Evolutionary conservation across 306 rosid genomes (phyloP).

Genomic region (Medicago lupulina): DNA sequence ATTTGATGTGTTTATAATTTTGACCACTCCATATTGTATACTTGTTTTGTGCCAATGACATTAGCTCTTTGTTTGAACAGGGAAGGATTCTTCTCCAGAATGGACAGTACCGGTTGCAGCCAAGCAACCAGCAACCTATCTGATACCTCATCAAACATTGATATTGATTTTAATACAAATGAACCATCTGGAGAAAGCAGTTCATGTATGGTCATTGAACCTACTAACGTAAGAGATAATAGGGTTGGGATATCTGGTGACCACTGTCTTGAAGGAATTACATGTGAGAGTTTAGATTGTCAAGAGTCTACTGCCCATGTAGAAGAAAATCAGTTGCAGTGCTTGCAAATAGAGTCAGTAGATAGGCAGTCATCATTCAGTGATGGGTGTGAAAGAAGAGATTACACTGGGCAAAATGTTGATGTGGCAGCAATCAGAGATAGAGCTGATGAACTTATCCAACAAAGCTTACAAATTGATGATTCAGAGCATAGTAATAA

Average conservation of each 20-base stretch:
- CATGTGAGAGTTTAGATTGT: constrained; percentile 45
- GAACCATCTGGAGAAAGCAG: constrained; percentile 53
- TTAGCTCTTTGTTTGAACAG: constrained; percentile 54
- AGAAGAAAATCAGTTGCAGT: constrained; percentile 52
- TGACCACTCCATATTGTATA: neutral
- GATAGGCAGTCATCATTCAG: constrained; percentile 38
- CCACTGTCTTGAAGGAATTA: constrained; percentile 48
- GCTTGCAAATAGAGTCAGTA: constrained; percentile 50
- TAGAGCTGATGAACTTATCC: no score
- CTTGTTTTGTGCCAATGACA: constrained; percentile 24
- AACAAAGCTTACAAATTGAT: no score
- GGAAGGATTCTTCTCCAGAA: constrained; percentile 78
- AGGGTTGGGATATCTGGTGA: constrained; percentile 44
- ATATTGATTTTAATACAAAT: constrained; percentile 46
- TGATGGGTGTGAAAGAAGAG: constrained; percentile 45
- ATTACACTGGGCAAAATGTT: constrained; percentile 45
- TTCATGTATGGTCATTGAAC: constrained; percentile 50
- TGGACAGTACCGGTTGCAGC: constrained; percentile 62
- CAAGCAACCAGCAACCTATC: constrained; percentile 60
- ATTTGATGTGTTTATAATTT: constrained; percentile 29
- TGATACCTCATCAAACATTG: constrained; percentile 56
- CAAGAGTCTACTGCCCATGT: constrained; percentile 49
- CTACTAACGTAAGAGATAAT: constrained; percentile 42
- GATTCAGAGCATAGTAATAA: constrained; percentile 42
- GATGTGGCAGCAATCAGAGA: constrained; percentile 44